phyloP scores from a whole-genome alignment of 106 monocot species.

The Vanilla planifolia region DNA sequence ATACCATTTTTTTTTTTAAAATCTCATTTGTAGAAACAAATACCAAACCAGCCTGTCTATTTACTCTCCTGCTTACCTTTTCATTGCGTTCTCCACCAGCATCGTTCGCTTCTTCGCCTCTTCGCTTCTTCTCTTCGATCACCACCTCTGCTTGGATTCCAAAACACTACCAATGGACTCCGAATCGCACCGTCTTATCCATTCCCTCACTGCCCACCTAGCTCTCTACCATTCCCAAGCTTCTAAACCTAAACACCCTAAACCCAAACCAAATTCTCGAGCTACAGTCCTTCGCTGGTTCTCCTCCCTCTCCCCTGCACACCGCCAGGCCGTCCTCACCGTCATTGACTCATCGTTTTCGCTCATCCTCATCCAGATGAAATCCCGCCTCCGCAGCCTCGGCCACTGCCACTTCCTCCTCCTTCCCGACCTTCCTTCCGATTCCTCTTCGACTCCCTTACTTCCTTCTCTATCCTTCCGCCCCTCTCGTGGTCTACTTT shows the following conservation, averaged over 20 bases:
- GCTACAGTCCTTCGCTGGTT: constrained; percentile 66
- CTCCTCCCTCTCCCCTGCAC: constrained; percentile 42
- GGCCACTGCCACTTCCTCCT: constrained; percentile 71
- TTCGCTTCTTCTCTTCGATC: too few relatives aligned
- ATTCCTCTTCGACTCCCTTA: constrained; percentile 19
- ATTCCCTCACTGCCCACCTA: constrained; percentile 78
- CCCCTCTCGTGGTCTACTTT: constrained; percentile 43
- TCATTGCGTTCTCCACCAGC: too few relatives aligned
- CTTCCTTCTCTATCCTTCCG: constrained; percentile 62
- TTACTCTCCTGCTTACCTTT: too few relatives aligned
- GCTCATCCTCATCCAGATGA: constrained; percentile 54
- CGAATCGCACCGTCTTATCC: constrained; percentile 32
- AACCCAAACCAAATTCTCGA: constrained; percentile 33
- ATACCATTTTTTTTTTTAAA: too few relatives aligned
- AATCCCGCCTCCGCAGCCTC: constrained; percentile 27
- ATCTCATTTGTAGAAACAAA: too few relatives aligned
- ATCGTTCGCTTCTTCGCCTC: too few relatives aligned
- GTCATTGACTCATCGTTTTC: constrained; percentile 46
- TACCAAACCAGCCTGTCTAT: too few relatives aligned
- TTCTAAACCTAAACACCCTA: constrained; percentile 12
- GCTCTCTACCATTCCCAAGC: constrained; percentile 56
- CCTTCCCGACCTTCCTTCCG: constrained; percentile 64
- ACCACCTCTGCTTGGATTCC: too few relatives aligned
- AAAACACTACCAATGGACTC: constrained; percentile 19
- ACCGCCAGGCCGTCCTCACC: constrained; percentile 57